Evolutionary conservation across 2,329 filamentous ascomycete species (phyloP), one percentile per base, ranked within the genome.

Genomic region (Ambrosiella beaveri): DNA sequence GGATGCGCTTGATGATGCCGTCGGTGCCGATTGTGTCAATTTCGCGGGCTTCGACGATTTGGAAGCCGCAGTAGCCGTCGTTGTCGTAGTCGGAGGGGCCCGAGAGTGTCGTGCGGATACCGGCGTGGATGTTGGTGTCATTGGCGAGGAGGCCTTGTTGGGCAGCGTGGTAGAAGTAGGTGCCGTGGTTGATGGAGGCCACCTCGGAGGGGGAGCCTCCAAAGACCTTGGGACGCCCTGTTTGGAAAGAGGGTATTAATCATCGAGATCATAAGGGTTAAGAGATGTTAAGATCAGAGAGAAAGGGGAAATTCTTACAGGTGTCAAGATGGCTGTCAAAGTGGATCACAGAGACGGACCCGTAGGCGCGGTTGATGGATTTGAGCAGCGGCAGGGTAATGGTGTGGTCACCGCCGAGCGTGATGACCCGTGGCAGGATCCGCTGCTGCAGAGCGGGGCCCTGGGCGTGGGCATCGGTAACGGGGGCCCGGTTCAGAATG

Each of bases 111-210:
- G 88, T 93, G 58, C 88, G 81, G 68, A 94, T 93, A 44, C 88
- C 88, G 13, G 86, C 88, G 68, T 94, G 88, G 69, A 94, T 89
- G 71, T 89, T 91, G 63, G 80, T 85, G 72, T 93, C 85, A 66
- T 93, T 94, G 62, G 76, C 76, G 17, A 94, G 74, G 13, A 93
- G 74, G 2, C 88, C 88, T 67, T 93, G 86, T 70, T 82, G 79
- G 0, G 84, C 72, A 0, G 87, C 88, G 67, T 91, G 86, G 71
- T 84, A 93, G 71, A 94, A 94, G 73, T 93, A 93, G 1, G 87
- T 93, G 47, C 88, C 88, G 71, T 93, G 86, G 71, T 93, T 94
- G 71, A 94, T 83, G 62, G 77, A 77, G 17, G 88, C 87, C 44
- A 82, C 79, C 61, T 89, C 78, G 36, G 80, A 85, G 0, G 88